Percentiles rank a stretch among this genome's conserved stretches.
phyloP scores from a whole-genome alignment of 208 protist species.

The Leishmania mexicana region DNA sequence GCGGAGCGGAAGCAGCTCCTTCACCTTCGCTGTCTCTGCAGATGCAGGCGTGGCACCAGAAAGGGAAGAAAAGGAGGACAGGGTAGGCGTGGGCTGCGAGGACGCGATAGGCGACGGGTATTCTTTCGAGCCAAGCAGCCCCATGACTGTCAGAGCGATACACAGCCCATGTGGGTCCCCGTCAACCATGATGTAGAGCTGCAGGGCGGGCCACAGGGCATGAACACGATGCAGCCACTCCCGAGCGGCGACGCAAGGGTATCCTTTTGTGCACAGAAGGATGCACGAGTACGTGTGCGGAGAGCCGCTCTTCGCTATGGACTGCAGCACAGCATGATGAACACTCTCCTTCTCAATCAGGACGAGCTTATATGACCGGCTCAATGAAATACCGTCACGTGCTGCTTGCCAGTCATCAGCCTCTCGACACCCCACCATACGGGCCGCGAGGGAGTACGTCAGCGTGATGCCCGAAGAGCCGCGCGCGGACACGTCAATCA shows the following conservation, averaged over 20 bases:
- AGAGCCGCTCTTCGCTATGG: background rate
- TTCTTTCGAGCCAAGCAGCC: constrained; percentile 18
- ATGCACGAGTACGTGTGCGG: constrained; percentile 1
- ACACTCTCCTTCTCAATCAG: constrained; percentile 85
- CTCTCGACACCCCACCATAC: constrained; percentile 18
- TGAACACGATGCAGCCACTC: constrained; percentile 53
- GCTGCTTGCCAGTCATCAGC: background rate
- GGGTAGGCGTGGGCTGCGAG: background rate
- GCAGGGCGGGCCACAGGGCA: constrained; percentile 40
- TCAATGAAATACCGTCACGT: background rate
- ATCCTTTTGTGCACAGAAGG: constrained; percentile 80
- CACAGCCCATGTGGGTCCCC: constrained; percentile 81
- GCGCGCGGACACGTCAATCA: constrained; percentile 16
- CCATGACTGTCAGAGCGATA: constrained; percentile 73
- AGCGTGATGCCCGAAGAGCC: constrained; percentile 12
- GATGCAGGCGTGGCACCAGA: background rate
- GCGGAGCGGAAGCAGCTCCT: constrained; percentile 19
- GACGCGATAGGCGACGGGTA: background rate
- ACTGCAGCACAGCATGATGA: constrained; percentile 43
- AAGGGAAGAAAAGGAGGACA: background rate
- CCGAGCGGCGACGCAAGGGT: constrained; percentile 72
- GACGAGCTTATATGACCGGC: constrained; percentile 32
- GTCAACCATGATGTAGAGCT: constrained; percentile 69
- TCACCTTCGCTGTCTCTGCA: background rate
- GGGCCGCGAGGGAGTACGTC: constrained; percentile 20